These are phyloP conservation scores for Ophiocordyceps polyrhachis-furcata DNA, from an alignment of 2,329 filamentous ascomycete species.

Conservation along the genomic window DNA sequence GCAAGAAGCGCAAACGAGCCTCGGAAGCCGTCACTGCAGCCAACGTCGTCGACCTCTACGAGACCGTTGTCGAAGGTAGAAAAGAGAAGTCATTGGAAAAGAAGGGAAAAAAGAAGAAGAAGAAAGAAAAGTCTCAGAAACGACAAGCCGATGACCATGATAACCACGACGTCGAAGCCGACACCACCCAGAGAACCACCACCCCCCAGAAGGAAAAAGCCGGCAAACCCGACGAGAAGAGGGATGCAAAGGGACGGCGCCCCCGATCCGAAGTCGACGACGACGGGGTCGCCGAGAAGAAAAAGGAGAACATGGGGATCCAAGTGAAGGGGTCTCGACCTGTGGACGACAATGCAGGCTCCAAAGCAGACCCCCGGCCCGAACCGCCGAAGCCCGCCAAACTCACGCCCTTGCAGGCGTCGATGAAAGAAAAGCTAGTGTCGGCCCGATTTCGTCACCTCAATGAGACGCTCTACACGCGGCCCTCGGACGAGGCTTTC, in stretches of 20 bases:
- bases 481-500: slow-evolving; percentile 68
- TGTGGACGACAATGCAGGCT: not conserved
- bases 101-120: slow-evolving; percentile 10
- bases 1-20: slow-evolving; percentile 38
- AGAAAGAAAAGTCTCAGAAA: slow-evolving; percentile 7
- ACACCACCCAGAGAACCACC: not conserved
- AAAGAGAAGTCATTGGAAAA: slow-evolving; percentile 14
- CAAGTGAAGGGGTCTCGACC: not conserved
- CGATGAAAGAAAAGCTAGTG: slow-evolving; percentile 88
- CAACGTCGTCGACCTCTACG: slow-evolving; percentile 65
- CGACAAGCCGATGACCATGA: not conserved
- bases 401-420: slow-evolving; percentile 79
- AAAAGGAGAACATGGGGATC: slow-evolving; percentile 11
- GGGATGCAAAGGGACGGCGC: slow-evolving; percentile 5
- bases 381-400: slow-evolving; percentile 24
- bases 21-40: slow-evolving; percentile 36
- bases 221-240: slow-evolving; percentile 2
- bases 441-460: slow-evolving; percentile 93
- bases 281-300: slow-evolving; percentile 10
- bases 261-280: slow-evolving; percentile 7
- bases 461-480: slow-evolving; percentile 92
- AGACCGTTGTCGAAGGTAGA: slow-evolving; percentile 52
- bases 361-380: not conserved
- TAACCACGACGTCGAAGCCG: not conserved
- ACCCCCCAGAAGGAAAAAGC: not conserved